Base-by-base conservation (phyloP, 345 rosid species). In the Syzygium oleosum region DNA sequence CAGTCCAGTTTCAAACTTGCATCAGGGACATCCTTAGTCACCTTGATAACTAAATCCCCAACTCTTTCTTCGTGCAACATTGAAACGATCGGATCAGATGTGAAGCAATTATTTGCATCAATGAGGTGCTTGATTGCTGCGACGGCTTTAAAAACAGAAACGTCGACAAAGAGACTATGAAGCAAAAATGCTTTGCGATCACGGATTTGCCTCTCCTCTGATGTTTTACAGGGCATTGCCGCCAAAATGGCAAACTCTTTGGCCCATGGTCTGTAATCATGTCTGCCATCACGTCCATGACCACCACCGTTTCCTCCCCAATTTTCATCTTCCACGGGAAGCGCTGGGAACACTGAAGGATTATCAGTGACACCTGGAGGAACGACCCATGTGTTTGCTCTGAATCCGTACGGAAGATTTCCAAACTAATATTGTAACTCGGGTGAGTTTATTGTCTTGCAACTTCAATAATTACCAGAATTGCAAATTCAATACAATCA, bases 281-380 rank as follows among this genome's bases (percentile, higher is more conserved):
- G 90, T 90, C 93, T 94, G 61, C 95, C 94, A 85, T 93, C 94
- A 90, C 95, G 91, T 88, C 97, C 99, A 84, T 90, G 93, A 43
- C 99, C 99, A 86, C 99, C 99, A 3, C 99, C 98, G 91, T 90
- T 90, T 86, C 98, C 99, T 88, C 97, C 98, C 99, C 99, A 97
- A 38, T 92, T 95, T 89, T 88, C 98, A 91, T 97, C 99, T 89
- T 97, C 99, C 91, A 92, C 88, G 3, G 99, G 99, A 86, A 96
- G 95, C 19, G 93, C 90, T 21, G 93, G 95, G 90, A 95, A 96
- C 59, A 88, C 90, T 61, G 94, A 93, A 16, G 96, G 98, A 86
- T 91, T 95, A 88, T 95, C 98, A 15, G 92, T 94, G 86, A 95
- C 97, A 90, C 92, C 92, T n/a, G 99, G 99, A 87, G 98, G 98